Evolutionary conservation across 495 filamentous ascomycete genomes (phyloP).

Genomic region (Penicilliopsis zonata): DNA sequence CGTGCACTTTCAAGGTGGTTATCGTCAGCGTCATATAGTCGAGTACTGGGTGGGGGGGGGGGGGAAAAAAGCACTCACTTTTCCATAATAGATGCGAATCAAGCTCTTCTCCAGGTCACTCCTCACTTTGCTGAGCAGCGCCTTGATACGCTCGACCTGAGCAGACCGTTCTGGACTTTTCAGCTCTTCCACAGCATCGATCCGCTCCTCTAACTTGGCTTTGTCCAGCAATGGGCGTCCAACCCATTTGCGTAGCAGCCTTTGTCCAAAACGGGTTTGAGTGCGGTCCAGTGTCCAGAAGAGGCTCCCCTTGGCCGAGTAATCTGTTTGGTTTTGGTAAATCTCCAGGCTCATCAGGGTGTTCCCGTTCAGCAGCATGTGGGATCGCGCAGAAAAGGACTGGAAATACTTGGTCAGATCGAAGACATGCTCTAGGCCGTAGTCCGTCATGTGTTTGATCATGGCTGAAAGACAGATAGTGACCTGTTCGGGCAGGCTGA

Average conservation of each 20-base stretch:
- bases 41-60: too few relatives aligned
- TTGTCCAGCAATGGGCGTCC: conserved; percentile 82
- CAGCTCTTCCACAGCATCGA: conserved; percentile 82
- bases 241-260: conserved; percentile 89
- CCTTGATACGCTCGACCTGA: conserved; percentile 59
- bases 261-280: conserved; percentile 76
- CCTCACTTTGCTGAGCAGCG: conserved; percentile 56
- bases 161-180: conserved; percentile 50
- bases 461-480: conserved; percentile 91
- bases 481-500: conserved; percentile 73
- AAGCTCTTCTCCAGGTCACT: conserved; percentile 84
- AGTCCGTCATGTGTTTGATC: conserved; percentile 89
- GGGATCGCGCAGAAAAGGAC: conserved; percentile 84
- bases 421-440: conserved; percentile 92
- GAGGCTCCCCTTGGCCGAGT: conserved; percentile 74
- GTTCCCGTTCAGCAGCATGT: conserved; percentile 95
- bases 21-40: too few relatives aligned
- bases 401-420: conserved; percentile 97
- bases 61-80: too few relatives aligned
- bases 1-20: conserved; percentile 64
- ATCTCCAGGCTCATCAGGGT: conserved; percentile 90
- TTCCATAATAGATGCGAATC: conserved; percentile 93
- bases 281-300: conserved; percentile 96
- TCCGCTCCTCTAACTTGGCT: conserved; percentile 63
- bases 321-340: conserved; percentile 89